Base-by-base conservation (phyloP, 2,329 filamentous ascomycete genomes). In the Bipolaris gigantea region DNA sequence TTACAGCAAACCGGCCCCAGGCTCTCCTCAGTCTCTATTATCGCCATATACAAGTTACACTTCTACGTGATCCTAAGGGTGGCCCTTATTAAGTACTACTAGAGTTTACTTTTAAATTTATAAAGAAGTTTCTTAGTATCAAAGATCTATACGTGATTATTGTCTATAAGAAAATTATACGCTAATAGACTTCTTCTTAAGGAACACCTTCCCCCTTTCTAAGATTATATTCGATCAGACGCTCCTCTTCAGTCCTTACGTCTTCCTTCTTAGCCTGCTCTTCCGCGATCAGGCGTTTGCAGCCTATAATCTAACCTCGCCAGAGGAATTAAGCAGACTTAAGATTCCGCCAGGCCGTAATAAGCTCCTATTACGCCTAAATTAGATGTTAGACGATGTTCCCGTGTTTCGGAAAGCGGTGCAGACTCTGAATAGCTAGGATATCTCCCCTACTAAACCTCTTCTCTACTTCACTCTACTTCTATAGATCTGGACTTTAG, bases 321-420 rank as follows among this genome's bases (percentile, higher is more conserved):
- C 15, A 11, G 60, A 75, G 55, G 71, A 75, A 50, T 45, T 76
- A 4, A 76, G 74, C 47, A 68, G 64, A 44, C 62, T 76, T 16
- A 42, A 59, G n/a, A 66, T 76, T 49, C 50, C 69, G 25, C 45
- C 7, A 46, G 32, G 18, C 32, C 13, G 23, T 9, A 53, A 53
- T 6, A 7, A 53, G 43, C 50, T 53, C 7, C 43, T 3, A 13
- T 48, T 53, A 53, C 16, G 13, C 23, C 38, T 53, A 7, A 53
- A 53, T 25, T 4, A 8, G 16, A 53, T 19, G 16, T 53, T 53
- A 27, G 43, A 53, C 10, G 13, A 53, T 53, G 4, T 53, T 48
- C 40, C 35, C 8, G 34, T 54, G 35, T 52, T 71, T 56, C 6
- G 55, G 33, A 60, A 72, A 59, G 60, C 58, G 3, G 59, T 64